Evolutionary conservation across 768 basidiomycete species (phyloP).

Genomic region (Tulasnella sp.): DNA sequence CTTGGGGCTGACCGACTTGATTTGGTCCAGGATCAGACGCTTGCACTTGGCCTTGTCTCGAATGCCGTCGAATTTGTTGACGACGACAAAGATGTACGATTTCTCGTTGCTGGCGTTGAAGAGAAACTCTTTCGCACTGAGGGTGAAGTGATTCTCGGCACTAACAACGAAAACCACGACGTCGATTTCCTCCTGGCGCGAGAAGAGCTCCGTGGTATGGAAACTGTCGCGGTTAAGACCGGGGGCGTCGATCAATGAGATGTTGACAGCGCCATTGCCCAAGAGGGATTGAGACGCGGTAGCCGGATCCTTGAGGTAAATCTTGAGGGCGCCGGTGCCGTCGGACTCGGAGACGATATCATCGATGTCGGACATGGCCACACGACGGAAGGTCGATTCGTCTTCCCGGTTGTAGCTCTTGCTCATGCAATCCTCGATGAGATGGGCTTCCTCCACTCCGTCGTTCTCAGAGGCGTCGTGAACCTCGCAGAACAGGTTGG

Average conservation of each 20-base stretch:
- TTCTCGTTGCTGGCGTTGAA: constrained; percentile 93
- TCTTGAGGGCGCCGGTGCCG: constrained; percentile 74
- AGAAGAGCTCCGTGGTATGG: constrained; percentile 93
- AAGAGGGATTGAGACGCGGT: constrained; percentile 80
- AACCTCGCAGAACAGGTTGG: constrained; percentile 96
- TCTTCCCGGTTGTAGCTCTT: constrained; percentile 69
- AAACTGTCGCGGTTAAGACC: constrained; percentile 94
- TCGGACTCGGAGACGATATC: constrained; percentile 73
- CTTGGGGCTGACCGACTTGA: constrained; percentile 87
- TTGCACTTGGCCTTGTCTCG: constrained; percentile 93
- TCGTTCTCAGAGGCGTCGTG: constrained; percentile 83
- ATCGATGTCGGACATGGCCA: constrained; percentile 71
- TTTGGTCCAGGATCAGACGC: constrained; percentile 87
- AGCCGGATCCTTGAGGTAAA: constrained; percentile 85
- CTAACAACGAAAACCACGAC: constrained; percentile 98
- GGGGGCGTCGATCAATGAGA: constrained; percentile 97
- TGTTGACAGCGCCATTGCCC: constrained; percentile 94
- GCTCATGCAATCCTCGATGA: constrained; percentile 62
- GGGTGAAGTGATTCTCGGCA: constrained; percentile 97
- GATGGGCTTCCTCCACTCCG: constrained; percentile 82
- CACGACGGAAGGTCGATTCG: constrained; percentile 74
- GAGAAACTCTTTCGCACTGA: constrained; percentile 93
- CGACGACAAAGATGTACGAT: constrained; percentile 96
- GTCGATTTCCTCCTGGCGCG: constrained; percentile 97
- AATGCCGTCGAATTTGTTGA: constrained; percentile 97